These are phyloP conservation scores for Ambrosia artemisiifolia DNA, from an alignment of 129 eudicot species.

Conservation along the genomic window DNA sequence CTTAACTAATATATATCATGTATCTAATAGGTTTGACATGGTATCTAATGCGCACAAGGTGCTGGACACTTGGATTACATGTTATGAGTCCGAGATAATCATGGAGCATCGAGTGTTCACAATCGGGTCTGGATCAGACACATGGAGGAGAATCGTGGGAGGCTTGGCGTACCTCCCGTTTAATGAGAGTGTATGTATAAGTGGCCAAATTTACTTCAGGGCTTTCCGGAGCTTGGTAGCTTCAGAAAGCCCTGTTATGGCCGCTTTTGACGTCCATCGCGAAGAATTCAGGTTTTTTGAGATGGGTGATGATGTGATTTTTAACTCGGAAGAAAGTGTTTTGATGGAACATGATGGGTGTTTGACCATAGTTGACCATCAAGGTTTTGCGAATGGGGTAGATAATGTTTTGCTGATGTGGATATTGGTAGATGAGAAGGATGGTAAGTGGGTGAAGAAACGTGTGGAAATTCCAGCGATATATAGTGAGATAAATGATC, in stretches of 20 bases:
- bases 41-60: conserved; percentile 28
- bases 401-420: conserved; percentile 12
- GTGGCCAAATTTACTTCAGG: conserved; percentile 31
- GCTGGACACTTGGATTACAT: conserved; percentile 32
- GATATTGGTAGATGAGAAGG: conserved; percentile 18
- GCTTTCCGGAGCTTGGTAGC: conserved; percentile 9
- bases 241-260: conserved; percentile 16
- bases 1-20: too few species aligned
- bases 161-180: conserved; percentile 28
- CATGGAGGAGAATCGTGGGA: conserved; percentile 26
- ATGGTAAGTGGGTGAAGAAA: conserved; percentile 29
- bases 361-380: conserved; percentile 30
- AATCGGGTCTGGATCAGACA: conserved; percentile 9
- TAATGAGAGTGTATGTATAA: conserved; percentile 18
- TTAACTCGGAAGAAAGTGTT: conserved; percentile 27
- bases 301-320: conserved; percentile 16
- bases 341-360: conserved; percentile 27
- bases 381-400: conserved; percentile 14
- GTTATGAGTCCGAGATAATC: not conserved
- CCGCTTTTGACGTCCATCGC: conserved; percentile 15
- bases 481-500: conserved; percentile 19
- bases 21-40: conserved; percentile 14
- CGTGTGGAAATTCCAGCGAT: conserved; percentile 22
- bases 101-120: conserved; percentile 33
- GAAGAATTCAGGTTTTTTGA: conserved; percentile 23